These are phyloP conservation scores for Bryum argenteum DNA, from an alignment of 225 moss, liverwort and hornwort species.

Conservation along the genomic window DNA sequence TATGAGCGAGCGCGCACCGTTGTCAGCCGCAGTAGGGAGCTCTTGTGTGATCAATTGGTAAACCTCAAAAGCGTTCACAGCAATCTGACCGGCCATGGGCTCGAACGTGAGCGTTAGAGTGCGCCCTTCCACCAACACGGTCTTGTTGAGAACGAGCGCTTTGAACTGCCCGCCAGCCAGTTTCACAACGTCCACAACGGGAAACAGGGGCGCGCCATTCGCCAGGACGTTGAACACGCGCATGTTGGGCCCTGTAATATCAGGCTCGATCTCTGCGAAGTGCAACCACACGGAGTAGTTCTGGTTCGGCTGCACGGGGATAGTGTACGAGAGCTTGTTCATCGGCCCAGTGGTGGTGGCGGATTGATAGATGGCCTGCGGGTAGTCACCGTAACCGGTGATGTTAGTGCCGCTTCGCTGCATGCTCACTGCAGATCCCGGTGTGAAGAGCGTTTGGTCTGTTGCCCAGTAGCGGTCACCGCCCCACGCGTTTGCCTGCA, in stretches of 20 bases:
- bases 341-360: slow-evolving; percentile 56
- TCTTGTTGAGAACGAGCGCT: slow-evolving; percentile 72
- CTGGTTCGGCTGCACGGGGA: slow-evolving; percentile 72
- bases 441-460: slow-evolving; percentile 56
- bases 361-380: slow-evolving; percentile 79
- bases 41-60: slow-evolving; percentile 74
- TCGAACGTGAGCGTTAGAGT: slow-evolving; percentile 66
- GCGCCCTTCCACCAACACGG: slow-evolving; percentile 69
- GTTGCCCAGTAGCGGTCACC: slow-evolving; percentile 90
- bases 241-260: slow-evolving; percentile 41
- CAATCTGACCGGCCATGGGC: slow-evolving; percentile 54
- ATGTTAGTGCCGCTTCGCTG: slow-evolving; percentile 36
- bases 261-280: slow-evolving; percentile 71
- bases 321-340: slow-evolving; percentile 64
- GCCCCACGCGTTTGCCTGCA: slow-evolving; percentile 77
- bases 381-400: slow-evolving; percentile 54
- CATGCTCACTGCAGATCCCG: slow-evolving; percentile 45
- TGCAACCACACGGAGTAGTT: slow-evolving; percentile 93
- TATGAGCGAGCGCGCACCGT: slow-evolving; percentile 62
- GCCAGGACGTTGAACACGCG: slow-evolving; percentile 73
- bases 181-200: slow-evolving; percentile 62
- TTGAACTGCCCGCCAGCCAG: slow-evolving; percentile 53
- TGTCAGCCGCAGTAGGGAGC: slow-evolving; percentile 42
- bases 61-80: slow-evolving; percentile 79
- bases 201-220: slow-evolving; percentile 63